Base-by-base conservation (phyloP, 305 asterid genomes). In the Striga hermonthica region DNA sequence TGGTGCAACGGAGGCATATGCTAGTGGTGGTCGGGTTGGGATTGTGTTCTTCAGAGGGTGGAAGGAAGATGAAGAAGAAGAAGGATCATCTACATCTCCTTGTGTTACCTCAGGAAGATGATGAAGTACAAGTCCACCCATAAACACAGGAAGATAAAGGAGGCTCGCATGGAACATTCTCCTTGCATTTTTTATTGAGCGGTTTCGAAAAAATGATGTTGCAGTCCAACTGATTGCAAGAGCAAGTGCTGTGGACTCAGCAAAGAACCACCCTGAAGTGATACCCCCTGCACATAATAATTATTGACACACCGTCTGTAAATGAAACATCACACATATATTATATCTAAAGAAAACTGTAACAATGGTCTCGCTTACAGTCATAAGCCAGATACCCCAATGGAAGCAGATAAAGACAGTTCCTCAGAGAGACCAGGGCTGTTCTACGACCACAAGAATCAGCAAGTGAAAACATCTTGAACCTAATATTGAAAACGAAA, bases 111-210 rank as follows among this genome's bases (percentile, higher is more conserved):
- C n/a, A 56, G 76, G 48, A 62, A 69, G 60, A 5, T 95, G 95
- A 63, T 93, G 99, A 68, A 86, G 57, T 43, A 90, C 76, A 64
- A 93, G 96, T 14, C 99, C 99, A n/a, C 96, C 84, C 99, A 93
- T 93, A 70, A 93, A 93, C 52, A 90, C 97, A 1, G 99, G 97
- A 45, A 90, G 96, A 75, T 93, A 93, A 4, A 93, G 86, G 48
- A 93, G 95, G 86, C 97, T 93, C 44, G 95, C 95, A 64, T 81
- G 97, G 83, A 93, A 93, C 99, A 93, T 90, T 73, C 86, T 85
- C 77, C 96, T 78, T 4, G 99, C 99, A 73, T 64, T 87, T 48
- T 79, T 72, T 15, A 82, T 78, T 3, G 88, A 78, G 38, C 99
- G 94, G 72, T 88, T 89, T 10, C 53, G 49, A 72, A 76, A 76